phyloP scores from a whole-genome alignment of 208 protist species.

The Trypanosoma rangeli region DNA sequence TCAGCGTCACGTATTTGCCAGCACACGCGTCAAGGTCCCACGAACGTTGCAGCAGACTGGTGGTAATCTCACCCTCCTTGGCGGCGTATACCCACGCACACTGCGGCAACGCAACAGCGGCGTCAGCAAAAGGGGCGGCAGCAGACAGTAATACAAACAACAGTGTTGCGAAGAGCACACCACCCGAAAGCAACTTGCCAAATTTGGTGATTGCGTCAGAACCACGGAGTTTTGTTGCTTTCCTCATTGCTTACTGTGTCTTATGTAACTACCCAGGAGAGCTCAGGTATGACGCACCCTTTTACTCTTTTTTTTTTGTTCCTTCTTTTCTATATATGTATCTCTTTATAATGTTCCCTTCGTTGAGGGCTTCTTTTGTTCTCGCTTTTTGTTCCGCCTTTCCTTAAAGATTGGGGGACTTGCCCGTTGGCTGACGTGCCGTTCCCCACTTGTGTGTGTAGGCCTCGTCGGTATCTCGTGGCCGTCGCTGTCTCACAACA shows the following conservation, averaged over 20 bases:
- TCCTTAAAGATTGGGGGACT: no score
- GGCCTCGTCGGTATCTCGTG: neutral
- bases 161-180: conserved; percentile 1
- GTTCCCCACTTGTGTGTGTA: neutral
- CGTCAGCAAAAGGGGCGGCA: neutral
- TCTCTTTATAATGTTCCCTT: no score
- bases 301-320: neutral
- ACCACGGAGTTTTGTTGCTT: neutral
- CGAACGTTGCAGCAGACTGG: conserved; percentile 9
- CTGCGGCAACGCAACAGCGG: conserved; percentile 7
- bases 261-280: neutral
- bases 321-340: neutral
- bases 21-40: conserved; percentile 7
- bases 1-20: conserved; percentile 19
- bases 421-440: neutral
- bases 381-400: no score
- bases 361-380: no score
- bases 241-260: neutral
- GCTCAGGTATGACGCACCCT: neutral
- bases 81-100: conserved; percentile 43
- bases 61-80: conserved; percentile 29
- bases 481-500: neutral
- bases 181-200: neutral
- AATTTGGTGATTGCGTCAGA: neutral
- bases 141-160: neutral